phyloP scores from a whole-genome alignment of 805 yeast genomes.

The Starmerella scarabaei region DNA sequence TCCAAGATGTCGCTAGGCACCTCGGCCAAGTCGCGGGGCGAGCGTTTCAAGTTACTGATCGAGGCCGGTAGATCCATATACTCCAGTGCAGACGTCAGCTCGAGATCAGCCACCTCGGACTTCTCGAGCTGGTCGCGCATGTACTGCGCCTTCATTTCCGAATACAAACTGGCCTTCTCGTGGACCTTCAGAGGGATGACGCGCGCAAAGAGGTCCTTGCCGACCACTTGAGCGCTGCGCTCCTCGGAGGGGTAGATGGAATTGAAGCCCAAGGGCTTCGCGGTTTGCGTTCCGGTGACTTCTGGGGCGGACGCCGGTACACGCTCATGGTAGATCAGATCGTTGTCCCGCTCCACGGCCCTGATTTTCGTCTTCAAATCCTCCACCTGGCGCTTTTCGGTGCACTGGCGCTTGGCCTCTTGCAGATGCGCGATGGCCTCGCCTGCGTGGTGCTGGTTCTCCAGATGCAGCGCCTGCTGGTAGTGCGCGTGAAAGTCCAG shows the following conservation, averaged over 20 bases:
- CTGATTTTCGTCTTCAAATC: constrained; percentile 20
- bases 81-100: constrained; percentile 65
- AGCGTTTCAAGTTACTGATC: constrained; percentile 20
- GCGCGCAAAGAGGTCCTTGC: constrained; percentile 54
- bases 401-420: constrained; percentile 30
- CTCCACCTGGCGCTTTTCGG: constrained; percentile 18
- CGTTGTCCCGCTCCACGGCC: constrained; percentile 64
- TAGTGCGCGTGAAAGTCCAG: constrained; percentile 50
- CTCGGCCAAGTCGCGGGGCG: neutral
- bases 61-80: constrained; percentile 54
- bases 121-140: constrained; percentile 62
- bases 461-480: constrained; percentile 44
- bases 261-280: constrained; percentile 42
- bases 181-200: constrained; percentile 80
- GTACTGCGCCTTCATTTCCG: constrained; percentile 75
- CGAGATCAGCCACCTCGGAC: constrained; percentile 66
- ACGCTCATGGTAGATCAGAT: constrained; percentile 69
- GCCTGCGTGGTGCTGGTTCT: constrained; percentile 51
- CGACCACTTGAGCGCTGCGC: constrained; percentile 30
- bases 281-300: constrained; percentile 56
- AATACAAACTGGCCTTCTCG: constrained; percentile 73
- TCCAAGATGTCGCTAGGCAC: constrained; percentile 32
- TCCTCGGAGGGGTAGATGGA: constrained; percentile 31
- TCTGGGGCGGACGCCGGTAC: constrained; percentile 58
- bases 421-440: constrained; percentile 56